phyloP scores from a whole-genome alignment of 1,284 basidiomycete genomes.

The Lentinula novae-zelandiae region DNA sequence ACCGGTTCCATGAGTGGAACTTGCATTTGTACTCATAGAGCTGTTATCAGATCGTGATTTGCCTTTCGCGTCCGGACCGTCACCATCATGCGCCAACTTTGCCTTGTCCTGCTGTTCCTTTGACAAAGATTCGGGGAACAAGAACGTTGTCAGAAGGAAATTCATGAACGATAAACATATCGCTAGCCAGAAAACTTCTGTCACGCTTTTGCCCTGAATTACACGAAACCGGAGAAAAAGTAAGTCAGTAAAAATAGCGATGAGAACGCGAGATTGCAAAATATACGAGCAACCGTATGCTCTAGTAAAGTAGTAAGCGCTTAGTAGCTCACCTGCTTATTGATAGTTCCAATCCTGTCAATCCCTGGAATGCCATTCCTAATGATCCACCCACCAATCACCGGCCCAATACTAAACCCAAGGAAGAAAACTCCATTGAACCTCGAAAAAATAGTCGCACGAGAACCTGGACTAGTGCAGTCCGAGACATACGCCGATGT shows the following conservation, averaged over 20 bases:
- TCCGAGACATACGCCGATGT: constrained; percentile 85
- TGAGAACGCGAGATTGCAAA: not conserved
- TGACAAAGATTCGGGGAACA: constrained; percentile 62
- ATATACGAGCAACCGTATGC: not conserved
- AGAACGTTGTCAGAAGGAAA: constrained; percentile 48
- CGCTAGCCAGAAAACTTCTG: constrained; percentile 59
- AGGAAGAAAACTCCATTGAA: constrained; percentile 70
- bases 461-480: constrained; percentile 80
- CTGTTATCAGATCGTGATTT: constrained; percentile 16
- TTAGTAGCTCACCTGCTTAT: constrained; percentile 1
- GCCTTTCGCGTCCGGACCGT: constrained; percentile 22
- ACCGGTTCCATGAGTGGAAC: not conserved
- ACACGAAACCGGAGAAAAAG: not conserved
- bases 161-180: constrained; percentile 44
- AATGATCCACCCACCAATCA: constrained; percentile 71
- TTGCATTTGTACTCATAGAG: constrained; percentile 3
- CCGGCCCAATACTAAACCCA: constrained; percentile 73
- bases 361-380: constrained; percentile 37
- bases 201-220: constrained; percentile 31
- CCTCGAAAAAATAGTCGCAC: constrained; percentile 77
- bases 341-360: constrained; percentile 18
- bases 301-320: not conserved
- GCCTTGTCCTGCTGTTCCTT: constrained; percentile 39
- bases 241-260: not conserved
- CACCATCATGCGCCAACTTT: constrained; percentile 24